Evolutionary conservation across 495 filamentous ascomycete species (phyloP), one percentile per base, ranked within the genome.

Genomic region (Tetracladium marchalianum): DNA sequence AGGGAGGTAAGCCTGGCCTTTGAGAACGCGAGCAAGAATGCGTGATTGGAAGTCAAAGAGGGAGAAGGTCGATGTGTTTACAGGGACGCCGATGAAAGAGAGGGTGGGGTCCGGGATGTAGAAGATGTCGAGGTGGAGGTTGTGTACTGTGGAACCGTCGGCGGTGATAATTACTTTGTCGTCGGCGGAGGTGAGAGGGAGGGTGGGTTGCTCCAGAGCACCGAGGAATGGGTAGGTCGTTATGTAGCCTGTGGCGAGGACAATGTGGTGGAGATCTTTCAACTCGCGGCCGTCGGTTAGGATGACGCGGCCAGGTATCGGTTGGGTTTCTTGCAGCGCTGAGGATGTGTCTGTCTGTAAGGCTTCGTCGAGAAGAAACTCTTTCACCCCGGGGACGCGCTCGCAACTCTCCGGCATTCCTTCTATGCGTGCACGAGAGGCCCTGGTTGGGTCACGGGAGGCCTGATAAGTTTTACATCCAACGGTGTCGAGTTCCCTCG

Each of bases 61-160:
- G 37, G 60, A 58, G 53, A 68, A 62, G 0, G 57, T 60, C 6
- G 60, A 43, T 3, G 64, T 59, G 19, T 59, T 56, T 13, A 35
- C 46, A 0, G 58, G 57, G 5, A 62, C 58, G 1, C 59, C 58
- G 5, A 66, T 50, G 37, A 66, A 66, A 2, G 60, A 42, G 4
- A 64, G 44, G 1, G 50, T 62, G 3, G 62, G 57, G 19, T 73
- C 72, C 11, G 64, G 62, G 58, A 68, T 68, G 41, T 70, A 73
- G 42, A 78, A 75, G 7, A 78, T 69, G 51, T 80, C 75, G 46
- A 71, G 70, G 50, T 77, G 78, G 12, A 80, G 52, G 52, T 86
- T 84, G 55, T 84, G 79, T n/a, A 79, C 55, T 54, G 77, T 78
- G 2, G 65, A 70, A 0, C 81, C 81, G 44, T 83, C 75, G n/a